These are phyloP conservation scores for Massarina eburnea DNA, from an alignment of 2,329 filamentous ascomycete genomes.

Conservation along the genomic window DNA sequence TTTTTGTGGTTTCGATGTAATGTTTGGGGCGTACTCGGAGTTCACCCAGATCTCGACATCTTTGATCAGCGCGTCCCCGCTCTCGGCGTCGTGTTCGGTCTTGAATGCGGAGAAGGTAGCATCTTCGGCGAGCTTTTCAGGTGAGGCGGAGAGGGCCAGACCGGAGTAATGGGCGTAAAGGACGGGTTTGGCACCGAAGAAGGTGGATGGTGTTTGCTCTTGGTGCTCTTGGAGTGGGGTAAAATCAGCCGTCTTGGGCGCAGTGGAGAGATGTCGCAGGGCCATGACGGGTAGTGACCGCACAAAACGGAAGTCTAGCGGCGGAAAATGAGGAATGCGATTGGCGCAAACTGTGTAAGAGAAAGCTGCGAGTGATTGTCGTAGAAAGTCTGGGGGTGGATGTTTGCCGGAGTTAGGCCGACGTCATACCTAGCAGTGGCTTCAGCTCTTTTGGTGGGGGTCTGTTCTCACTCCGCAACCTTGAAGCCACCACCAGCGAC, in stretches of 20 bases:
- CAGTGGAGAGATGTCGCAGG: slow-evolving; percentile 55
- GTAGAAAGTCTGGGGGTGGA: not conserved
- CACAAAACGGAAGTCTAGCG: not conserved
- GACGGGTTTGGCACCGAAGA: slow-evolving; percentile 70
- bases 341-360: not conserved
- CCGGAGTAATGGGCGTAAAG: slow-evolving; percentile 64
- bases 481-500: not conserved
- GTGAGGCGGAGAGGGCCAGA: slow-evolving; percentile 61
- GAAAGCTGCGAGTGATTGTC: not conserved
- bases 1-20: not conserved
- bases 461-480: not conserved
- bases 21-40: slow-evolving; percentile 41
- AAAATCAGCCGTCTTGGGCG: slow-evolving; percentile 63
- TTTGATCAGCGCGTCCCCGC: slow-evolving; percentile 32
- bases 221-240: slow-evolving; percentile 69
- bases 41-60: slow-evolving; percentile 52
- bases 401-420: slow-evolving; percentile 3
- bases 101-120: slow-evolving; percentile 48
- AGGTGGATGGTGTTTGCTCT: slow-evolving; percentile 70
- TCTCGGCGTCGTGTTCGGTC: slow-evolving; percentile 23
- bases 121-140: slow-evolving; percentile 57
- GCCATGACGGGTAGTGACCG: slow-evolving; percentile 29
- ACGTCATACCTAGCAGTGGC: slow-evolving; percentile 6
- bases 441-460: not conserved
- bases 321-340: not conserved